Conservation (phyloP, 2,329 filamentous ascomycete genomes). For the Talaromyces sp. region DNA sequence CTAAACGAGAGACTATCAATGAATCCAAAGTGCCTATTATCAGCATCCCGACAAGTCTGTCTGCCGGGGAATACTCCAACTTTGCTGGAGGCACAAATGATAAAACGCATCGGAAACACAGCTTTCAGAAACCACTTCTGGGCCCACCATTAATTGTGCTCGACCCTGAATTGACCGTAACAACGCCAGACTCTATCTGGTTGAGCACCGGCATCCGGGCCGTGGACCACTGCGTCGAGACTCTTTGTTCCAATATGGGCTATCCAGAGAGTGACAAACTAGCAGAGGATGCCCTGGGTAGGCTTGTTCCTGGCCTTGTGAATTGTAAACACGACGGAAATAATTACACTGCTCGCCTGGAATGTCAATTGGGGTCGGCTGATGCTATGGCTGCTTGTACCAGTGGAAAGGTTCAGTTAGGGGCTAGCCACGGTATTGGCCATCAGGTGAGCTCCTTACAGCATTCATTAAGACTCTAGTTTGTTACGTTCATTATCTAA, state of each 20-base stretch:
- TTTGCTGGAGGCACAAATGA: constrained; percentile 38
- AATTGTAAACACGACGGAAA: constrained; percentile 31
- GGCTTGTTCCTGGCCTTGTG: constrained; percentile 42
- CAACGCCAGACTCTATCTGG: constrained; percentile 53
- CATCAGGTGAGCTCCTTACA: constrained; percentile 38
- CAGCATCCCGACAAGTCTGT: constrained; percentile 39
- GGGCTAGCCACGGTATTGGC: constrained; percentile 50
- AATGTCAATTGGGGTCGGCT: constrained; percentile 49
- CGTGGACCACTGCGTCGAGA: constrained; percentile 57
- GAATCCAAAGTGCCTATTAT: constrained; percentile 29
- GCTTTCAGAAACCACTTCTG: constrained; percentile 33
- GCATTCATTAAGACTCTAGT: constrained; percentile 6
- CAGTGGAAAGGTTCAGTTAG: constrained; percentile 39
- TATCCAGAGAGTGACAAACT: constrained; percentile 32
- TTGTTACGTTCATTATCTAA: neutral
- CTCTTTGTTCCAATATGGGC: constrained; percentile 41
- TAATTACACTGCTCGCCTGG: constrained; percentile 41
- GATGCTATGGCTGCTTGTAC: constrained; percentile 49
- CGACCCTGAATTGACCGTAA: constrained; percentile 49
- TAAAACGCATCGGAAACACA: constrained; percentile 30
- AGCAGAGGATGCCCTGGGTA: constrained; percentile 35
- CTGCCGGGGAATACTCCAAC: constrained; percentile 39
- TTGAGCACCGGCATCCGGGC: constrained; percentile 54
- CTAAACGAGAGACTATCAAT: constrained; percentile 22
- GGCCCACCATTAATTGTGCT: constrained; percentile 53